Conservation (phyloP, 2,329 filamentous ascomycete species). For the Dactylonectria estremocensis region DNA sequence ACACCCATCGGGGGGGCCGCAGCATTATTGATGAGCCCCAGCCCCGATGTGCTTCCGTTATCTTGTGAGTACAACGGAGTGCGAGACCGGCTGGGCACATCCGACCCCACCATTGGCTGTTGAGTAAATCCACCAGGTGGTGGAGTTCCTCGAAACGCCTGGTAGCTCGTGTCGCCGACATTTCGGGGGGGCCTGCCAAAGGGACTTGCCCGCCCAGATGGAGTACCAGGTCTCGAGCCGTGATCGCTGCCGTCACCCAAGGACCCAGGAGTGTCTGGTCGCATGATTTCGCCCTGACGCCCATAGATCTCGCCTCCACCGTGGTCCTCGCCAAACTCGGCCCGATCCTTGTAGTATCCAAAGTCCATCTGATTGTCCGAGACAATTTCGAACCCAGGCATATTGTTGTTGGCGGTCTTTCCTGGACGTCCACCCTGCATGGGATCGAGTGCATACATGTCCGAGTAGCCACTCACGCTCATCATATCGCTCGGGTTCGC, state of each 20-base stretch:
- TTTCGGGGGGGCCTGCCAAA: constrained; percentile 51
- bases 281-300: constrained; percentile 69
- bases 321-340: constrained; percentile 89
- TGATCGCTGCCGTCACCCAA: constrained; percentile 61
- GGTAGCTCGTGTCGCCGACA: constrained; percentile 50
- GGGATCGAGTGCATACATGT: constrained; percentile 84
- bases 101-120: constrained; percentile 42
- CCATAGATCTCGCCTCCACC: constrained; percentile 83
- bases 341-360: constrained; percentile 90
- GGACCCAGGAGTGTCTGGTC: constrained; percentile 74
- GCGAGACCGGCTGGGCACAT: constrained; percentile 53
- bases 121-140: constrained; percentile 42
- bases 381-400: constrained; percentile 91
- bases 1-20: constrained; percentile 65
- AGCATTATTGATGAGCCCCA: constrained; percentile 69
- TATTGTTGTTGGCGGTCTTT: constrained; percentile 55
- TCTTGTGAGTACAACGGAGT: constrained; percentile 66
- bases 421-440: constrained; percentile 75
- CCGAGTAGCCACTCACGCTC: constrained; percentile 82
- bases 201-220: constrained; percentile 51
- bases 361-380: constrained; percentile 90
- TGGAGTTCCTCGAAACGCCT: constrained; percentile 44
- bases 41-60: constrained; percentile 68
- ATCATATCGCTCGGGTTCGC: constrained; percentile 69
- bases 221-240: constrained; percentile 65